Evolutionary conservation across 371 early-diverging fungal genomes (phyloP), one percentile per base, ranked within the genome.

Genomic region (Blakeslea trispora): DNA sequence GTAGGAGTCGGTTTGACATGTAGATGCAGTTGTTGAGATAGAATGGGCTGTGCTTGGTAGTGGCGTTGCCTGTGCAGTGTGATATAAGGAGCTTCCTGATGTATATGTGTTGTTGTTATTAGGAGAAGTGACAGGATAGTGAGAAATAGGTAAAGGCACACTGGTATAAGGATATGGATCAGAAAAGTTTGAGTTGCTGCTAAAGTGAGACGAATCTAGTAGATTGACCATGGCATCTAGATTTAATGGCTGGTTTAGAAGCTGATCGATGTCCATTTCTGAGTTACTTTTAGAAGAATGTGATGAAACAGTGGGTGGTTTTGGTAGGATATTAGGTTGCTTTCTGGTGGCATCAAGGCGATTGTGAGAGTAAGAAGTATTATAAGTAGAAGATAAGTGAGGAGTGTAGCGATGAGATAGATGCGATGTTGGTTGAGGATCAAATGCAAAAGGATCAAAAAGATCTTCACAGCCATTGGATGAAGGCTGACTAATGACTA

Each of bases 381-480:
- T 28, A 3, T 28, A 5, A n/a, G n/a, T n/a, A n/a, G n/a, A n/a
- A n/a, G n/a, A n/a, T n/a, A n/a, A n/a, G n/a, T 32, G 14, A 8
- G 32, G 10, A 28, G 18, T 28, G 2, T 9, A 15, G 5, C 15
- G 28, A 19, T 34, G 23, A 6, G 19, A n/a, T 24, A 50, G 18
- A 14, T 41, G 31, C 2, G 43, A 18, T 13, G 41, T 19, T 24
- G 58, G 58, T 14, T 43, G 24, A 28, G 41, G 52, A 23, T 59
- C 59, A 17, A 59, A 59, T 19, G 45, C 59, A 47, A 59, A 59
- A 17, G 52, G 52, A 52, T 59, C 59, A 59, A 55, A 61, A 28
- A 7, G 28, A 5, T 28, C 28, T 5, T 28, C 28, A 7, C 28
- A 28, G 3, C 5, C 7, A 28, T 28, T 28, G 7, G 28, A 7